These are phyloP conservation scores for Aspergillus costaricaensis DNA, from an alignment of 2,329 filamentous ascomycete genomes.

Conservation along the genomic window DNA sequence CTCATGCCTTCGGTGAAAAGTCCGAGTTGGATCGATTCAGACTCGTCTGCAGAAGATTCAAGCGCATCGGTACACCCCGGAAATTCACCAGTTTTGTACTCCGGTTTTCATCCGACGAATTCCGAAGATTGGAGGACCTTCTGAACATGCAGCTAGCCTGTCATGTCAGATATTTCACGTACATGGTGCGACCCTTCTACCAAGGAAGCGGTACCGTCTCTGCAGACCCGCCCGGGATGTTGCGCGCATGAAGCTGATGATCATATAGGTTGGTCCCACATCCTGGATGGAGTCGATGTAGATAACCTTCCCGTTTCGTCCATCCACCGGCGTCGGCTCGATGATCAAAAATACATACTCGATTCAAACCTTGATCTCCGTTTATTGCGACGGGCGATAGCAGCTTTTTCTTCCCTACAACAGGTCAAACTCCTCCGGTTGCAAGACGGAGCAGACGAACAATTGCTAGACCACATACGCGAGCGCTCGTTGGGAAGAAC, in stretches of 20 bases:
- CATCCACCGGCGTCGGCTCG: slow-evolving; percentile 34
- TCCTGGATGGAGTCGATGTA: slow-evolving; percentile 24
- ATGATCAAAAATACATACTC: slow-evolving; percentile 51
- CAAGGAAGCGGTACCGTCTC: slow-evolving; percentile 40
- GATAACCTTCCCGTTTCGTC: slow-evolving; percentile 26
- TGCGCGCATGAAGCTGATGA: slow-evolving; percentile 23
- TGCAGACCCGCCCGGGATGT: slow-evolving; percentile 13
- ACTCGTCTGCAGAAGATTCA: slow-evolving; percentile 44
- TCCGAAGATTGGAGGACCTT: slow-evolving; percentile 37
- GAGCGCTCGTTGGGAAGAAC: slow-evolving; percentile 49
- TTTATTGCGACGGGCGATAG: slow-evolving; percentile 57
- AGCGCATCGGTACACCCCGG: slow-evolving; percentile 42
- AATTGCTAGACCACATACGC: slow-evolving; percentile 55
- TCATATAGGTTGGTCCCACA: slow-evolving; percentile 32
- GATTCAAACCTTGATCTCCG: slow-evolving; percentile 53
- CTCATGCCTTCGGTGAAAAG: slow-evolving; percentile 28
- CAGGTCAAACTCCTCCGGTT: slow-evolving; percentile 66
- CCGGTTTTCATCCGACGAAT: slow-evolving; percentile 39
- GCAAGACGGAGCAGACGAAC: slow-evolving; percentile 60
- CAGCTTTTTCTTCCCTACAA: slow-evolving; percentile 61
- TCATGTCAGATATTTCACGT: slow-evolving; percentile 42
- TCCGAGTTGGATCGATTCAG: slow-evolving; percentile 44
- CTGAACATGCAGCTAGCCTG: slow-evolving; percentile 40
- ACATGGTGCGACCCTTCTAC: slow-evolving; percentile 45
- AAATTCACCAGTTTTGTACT: slow-evolving; percentile 42